Base-by-base conservation (phyloP, 805 yeast species). In the Metahyphopichia silvanorum region DNA sequence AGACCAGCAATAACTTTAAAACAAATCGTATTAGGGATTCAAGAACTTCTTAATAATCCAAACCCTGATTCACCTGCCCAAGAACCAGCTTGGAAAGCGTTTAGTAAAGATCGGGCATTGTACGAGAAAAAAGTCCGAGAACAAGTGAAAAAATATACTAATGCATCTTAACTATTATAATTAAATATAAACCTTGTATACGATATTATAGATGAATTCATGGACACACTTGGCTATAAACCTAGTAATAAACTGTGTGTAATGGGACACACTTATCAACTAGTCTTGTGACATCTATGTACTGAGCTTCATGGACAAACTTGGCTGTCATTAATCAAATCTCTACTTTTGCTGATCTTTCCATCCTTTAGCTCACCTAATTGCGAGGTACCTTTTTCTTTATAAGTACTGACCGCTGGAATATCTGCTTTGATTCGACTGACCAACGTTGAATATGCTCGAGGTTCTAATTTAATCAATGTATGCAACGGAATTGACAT, bases 401-500 rank as follows among this genome's bases (percentile, higher is more conserved):
- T 86, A 58, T 91, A 93, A 0, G 99, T 93, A 48, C 91, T 81
- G 4, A 93, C 99, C 0, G 98, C 98, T 2, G 99, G 98, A 31
- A 93, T 91, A 55, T 93, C 86, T 0, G 98, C 98, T 47, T 87
- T 87, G 37, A 93, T 86, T 47, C 94, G 73, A 13, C 91, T 83
- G 12, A 89, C 98, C 26, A 80, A 62, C 0, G 98, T 89, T 31
- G 81, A 82, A 51, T 86, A 89, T 0, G 98, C 96, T 36, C 95
- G 73, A n/a, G 97, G 96, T 56, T 93, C 98, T 42, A 93, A 68
- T 53, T 87, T 84, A 50, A 93, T 93, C 55, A 93, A 66, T 0
- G 98, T 93, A 55, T 93, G 99, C 48, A 93, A 67, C 5, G 99
- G 99, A 38, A 93, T 94, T 24, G 94, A 86, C 96, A 93, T 88